Evolutionary conservation across 495 filamentous ascomycete species (phyloP).

Genomic region (Penicillium macrosclerotiorum): DNA sequence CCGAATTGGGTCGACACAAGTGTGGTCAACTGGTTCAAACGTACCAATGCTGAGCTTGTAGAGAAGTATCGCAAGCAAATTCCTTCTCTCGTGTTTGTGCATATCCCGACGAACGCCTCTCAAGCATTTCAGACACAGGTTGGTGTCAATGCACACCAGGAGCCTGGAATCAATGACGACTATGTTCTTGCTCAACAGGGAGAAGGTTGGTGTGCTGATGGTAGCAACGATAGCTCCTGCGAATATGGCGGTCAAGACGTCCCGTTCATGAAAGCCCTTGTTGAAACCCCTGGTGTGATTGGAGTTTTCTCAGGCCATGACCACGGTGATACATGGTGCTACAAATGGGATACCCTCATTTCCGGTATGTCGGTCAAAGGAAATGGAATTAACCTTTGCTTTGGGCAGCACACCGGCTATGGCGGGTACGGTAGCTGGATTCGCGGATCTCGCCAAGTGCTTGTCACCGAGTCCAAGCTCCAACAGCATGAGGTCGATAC

Average conservation of each 20-base stretch:
- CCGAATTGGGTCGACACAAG: conserved; percentile 35
- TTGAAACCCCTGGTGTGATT: conserved; percentile 51
- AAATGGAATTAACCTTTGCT: conserved; percentile 53
- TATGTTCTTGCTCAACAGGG: conserved; percentile 56
- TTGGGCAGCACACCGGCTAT: conserved; percentile 64
- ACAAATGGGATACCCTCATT: conserved; percentile 26
- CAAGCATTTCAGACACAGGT: conserved; percentile 44
- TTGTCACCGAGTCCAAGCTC: conserved; percentile 6
- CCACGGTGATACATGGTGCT: conserved; percentile 64
- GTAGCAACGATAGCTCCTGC: neutral
- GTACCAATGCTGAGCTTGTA: conserved; percentile 41
- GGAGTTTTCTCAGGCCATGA: conserved; percentile 65
- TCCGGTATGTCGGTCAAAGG: conserved; percentile 29
- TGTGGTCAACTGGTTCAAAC: conserved; percentile 58
- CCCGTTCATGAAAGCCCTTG: conserved; percentile 61
- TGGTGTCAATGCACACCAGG: conserved; percentile 32
- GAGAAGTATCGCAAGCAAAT: conserved; percentile 38
- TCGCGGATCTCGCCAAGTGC: conserved; percentile 45
- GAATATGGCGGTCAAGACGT: conserved; percentile 50
- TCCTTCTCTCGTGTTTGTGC: conserved; percentile 67
- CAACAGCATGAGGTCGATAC: conserved; percentile 2
- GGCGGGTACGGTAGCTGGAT: conserved; percentile 68
- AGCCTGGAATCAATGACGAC: conserved; percentile 68
- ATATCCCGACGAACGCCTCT: conserved; percentile 61
- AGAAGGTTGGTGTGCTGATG: conserved; percentile 30